A percentile compares a stretch with the other conserved stretches of the same genome.
These are phyloP conservation scores for Eucalyptus tenuipes DNA, from an alignment of 345 rosid species.

Conservation along the genomic window DNA sequence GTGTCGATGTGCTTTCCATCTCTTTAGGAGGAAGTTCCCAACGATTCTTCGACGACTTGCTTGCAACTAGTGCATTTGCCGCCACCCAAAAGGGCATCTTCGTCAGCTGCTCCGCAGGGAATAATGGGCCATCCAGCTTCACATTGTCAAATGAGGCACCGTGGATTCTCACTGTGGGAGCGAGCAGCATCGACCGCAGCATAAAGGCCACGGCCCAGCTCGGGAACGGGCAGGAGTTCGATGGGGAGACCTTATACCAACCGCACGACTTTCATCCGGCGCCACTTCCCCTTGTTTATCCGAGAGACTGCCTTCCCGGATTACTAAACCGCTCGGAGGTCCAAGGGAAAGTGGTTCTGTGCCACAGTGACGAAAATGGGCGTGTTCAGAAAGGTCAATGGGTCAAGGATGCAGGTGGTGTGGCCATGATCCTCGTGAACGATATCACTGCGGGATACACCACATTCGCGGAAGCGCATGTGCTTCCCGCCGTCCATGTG, in stretches of 20 bases:
- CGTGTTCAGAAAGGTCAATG: constrained; percentile 9
- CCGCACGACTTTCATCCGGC: constrained; percentile 5
- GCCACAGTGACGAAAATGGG: constrained; percentile 10
- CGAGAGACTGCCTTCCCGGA: constrained; percentile 6
- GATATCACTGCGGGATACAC: constrained; percentile 6
- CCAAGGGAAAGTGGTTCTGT: constrained; percentile 20
- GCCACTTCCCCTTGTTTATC: constrained; percentile 28
- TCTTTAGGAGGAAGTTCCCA: constrained; percentile 28
- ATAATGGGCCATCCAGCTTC: constrained; percentile 14
- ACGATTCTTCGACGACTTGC: constrained; percentile 20
- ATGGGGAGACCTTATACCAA: constrained; percentile 30
- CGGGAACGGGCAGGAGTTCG: constrained; percentile 17
- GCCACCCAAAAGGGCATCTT: constrained; percentile 35
- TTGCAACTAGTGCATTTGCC: constrained; percentile 27
- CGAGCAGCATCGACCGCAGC: constrained; percentile 45
- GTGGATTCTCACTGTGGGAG: constrained; percentile 58
- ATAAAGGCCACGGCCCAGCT: constrained; percentile 32
- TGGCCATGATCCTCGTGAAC: constrained; percentile 15
- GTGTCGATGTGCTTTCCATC: constrained; percentile 40
- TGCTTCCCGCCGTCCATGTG: constrained; percentile 7
- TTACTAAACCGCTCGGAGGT: constrained; percentile 4
- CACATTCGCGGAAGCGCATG: constrained; percentile 5
- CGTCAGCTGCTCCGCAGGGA: constrained; percentile 48
- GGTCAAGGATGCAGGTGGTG: constrained; percentile 24
- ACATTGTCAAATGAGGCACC: constrained; percentile 40